These are phyloP conservation scores for Ballota nigra DNA, from an alignment of 257 asterid species.

Conservation along the genomic window DNA sequence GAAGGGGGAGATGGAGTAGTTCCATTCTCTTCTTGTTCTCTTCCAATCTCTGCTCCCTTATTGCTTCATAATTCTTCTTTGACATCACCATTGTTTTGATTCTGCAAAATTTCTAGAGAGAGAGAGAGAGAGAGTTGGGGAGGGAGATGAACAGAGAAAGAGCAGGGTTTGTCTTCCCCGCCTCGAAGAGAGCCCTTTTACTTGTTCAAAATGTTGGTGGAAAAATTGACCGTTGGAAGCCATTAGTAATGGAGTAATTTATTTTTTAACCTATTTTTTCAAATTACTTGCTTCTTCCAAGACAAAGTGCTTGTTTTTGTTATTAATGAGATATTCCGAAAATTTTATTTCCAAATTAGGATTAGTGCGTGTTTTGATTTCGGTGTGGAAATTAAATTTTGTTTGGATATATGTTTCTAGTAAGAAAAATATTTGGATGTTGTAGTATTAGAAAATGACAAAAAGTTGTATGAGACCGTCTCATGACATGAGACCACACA, in stretches of 20 bases:
- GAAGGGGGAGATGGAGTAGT: slow-evolving; percentile 77
- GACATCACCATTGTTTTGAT: slow-evolving; percentile 53
- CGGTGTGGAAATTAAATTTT: too few species aligned
- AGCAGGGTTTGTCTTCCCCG: background rate
- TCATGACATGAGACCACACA: too few species aligned
- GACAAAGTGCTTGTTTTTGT: background rate
- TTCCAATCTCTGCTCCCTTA: slow-evolving; percentile 67
- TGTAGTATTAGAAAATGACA: too few species aligned
- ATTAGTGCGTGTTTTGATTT: background rate
- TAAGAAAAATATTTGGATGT: too few species aligned
- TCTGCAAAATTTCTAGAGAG: background rate
- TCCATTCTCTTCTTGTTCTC: slow-evolving; percentile 90
- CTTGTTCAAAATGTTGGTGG: slow-evolving; percentile 24
- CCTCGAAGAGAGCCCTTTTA: background rate
- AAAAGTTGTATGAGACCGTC: too few species aligned
- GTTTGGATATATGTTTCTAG: background rate
- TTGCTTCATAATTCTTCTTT: slow-evolving; percentile 54
- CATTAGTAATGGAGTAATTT: slow-evolving; percentile 11
- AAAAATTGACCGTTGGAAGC: slow-evolving; percentile 70
- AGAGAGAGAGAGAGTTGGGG: background rate
- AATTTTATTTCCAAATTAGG: background rate
- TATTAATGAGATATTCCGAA: background rate
- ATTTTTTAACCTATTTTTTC: background rate
- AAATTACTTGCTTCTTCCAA: background rate
- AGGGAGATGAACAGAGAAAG: background rate